A percentile compares a stretch with the other conserved stretches of the same genome.
These are phyloP conservation scores for Acer yangbiense DNA, from an alignment of 345 rosid genomes.

Conservation along the genomic window DNA sequence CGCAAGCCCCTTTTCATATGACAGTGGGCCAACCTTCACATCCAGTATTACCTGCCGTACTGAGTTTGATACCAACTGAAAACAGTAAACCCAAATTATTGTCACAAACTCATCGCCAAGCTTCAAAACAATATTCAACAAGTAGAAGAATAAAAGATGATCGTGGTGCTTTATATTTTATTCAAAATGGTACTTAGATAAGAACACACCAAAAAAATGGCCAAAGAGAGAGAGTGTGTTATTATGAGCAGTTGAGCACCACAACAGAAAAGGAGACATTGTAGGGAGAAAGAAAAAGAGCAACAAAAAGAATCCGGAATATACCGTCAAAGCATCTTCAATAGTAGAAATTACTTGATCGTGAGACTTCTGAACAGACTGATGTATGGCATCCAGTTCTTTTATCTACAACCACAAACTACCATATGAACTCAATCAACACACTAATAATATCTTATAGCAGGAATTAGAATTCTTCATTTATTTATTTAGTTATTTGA, in stretches of 20 bases:
- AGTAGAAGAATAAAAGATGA: not conserved
- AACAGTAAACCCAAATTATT: constrained; percentile 17
- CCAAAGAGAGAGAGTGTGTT: not conserved
- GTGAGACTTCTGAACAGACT: constrained; percentile 33
- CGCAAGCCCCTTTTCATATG: constrained; percentile 80
- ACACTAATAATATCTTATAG: constrained; percentile 15
- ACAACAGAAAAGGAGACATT: not conserved
- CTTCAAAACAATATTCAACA: not conserved
- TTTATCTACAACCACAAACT: constrained; percentile 59
- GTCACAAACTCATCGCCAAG: constrained; percentile 20
- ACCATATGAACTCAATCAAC: constrained; percentile 38
- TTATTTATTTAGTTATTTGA: not conserved
- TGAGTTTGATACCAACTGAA: constrained; percentile 69
- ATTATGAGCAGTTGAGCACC: not conserved
- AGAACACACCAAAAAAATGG: constrained; percentile 1
- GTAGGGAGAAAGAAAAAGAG: not conserved
- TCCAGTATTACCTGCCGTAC: constrained; percentile 77
- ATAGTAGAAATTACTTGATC: constrained; percentile 62
- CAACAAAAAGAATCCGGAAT: not conserved
- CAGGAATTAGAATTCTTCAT: not conserved
- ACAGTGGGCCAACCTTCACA: constrained; percentile 93
- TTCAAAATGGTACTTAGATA: not conserved
- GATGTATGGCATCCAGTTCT: constrained; percentile 45
- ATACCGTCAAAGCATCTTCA: constrained; percentile 83
- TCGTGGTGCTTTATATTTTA: not conserved